phyloP scores from a whole-genome alignment of 2,329 filamentous ascomycete genomes.

The Pestalotiopsis sp. region DNA sequence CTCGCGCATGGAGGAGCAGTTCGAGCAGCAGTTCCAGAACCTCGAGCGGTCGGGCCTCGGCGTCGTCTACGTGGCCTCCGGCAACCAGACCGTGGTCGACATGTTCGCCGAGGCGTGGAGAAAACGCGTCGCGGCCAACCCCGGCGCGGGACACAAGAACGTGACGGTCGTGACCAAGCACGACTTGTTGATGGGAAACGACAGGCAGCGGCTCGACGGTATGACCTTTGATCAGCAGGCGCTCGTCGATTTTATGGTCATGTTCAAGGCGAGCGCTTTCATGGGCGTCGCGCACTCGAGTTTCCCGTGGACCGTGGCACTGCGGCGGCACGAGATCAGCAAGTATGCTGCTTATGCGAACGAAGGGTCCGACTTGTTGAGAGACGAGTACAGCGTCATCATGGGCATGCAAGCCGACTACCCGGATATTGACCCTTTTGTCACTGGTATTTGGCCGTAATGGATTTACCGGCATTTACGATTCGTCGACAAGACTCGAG shows the following conservation, averaged over 20 bases:
- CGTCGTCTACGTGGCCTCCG: slow-evolving; percentile 33
- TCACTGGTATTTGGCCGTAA: slow-evolving; percentile 32
- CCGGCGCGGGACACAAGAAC: slow-evolving; percentile 12
- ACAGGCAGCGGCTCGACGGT: slow-evolving; percentile 21
- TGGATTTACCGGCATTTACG: not conserved
- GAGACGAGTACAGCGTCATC: slow-evolving; percentile 33
- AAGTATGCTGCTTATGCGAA: slow-evolving; percentile 27
- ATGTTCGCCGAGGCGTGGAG: slow-evolving; percentile 24
- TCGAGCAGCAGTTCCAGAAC: slow-evolving; percentile 30
- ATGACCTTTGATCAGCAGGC: slow-evolving; percentile 36
- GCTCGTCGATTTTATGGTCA: slow-evolving; percentile 34
- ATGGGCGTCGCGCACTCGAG: slow-evolving; percentile 37
- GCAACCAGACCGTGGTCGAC: slow-evolving; percentile 30
- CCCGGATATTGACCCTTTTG: slow-evolving; percentile 32
- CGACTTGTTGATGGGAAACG: slow-evolving; percentile 26
- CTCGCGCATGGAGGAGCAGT: slow-evolving; percentile 33
- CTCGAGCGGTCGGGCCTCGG: slow-evolving; percentile 24
- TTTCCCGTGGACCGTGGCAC: slow-evolving; percentile 35
- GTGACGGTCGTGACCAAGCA: slow-evolving; percentile 34
- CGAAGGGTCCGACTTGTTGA: slow-evolving; percentile 31
- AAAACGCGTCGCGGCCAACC: slow-evolving; percentile 9
- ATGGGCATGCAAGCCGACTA: slow-evolving; percentile 35
- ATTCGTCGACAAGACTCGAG: no score
- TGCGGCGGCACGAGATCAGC: slow-evolving; percentile 36
- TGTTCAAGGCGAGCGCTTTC: slow-evolving; percentile 34